Conservation (phyloP, 2,329 filamentous ascomycete genomes). For the Huntiella abstrusa region DNA sequence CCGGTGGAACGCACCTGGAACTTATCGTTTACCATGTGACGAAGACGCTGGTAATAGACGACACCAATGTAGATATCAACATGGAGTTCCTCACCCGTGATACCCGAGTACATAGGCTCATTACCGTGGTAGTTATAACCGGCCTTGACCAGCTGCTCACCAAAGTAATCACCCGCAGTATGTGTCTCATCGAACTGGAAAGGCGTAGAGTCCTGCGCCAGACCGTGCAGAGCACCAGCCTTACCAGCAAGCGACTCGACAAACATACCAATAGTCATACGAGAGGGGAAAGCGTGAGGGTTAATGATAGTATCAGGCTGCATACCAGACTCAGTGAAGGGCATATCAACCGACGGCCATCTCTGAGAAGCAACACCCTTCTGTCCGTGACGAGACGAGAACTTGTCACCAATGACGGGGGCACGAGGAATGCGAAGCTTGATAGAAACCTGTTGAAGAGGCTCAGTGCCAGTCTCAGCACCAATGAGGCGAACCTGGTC, state of each 20-base stretch:
- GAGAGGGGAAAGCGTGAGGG: slow-evolving; percentile 94
- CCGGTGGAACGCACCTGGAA: slow-evolving; percentile 95
- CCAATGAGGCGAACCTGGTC: slow-evolving; percentile 88
- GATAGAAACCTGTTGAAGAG: slow-evolving; percentile 72
- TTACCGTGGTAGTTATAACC: slow-evolving; percentile 98
- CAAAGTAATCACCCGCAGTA: slow-evolving; percentile 86
- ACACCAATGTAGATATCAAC: slow-evolving; percentile 94
- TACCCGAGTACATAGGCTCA: slow-evolving; percentile 95
- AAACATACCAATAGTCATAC: slow-evolving; percentile 99
- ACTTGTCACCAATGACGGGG: slow-evolving; percentile 94
- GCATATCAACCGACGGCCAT: slow-evolving; percentile 87
- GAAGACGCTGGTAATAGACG: slow-evolving; percentile 92
- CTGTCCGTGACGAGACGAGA: slow-evolving; percentile 94
- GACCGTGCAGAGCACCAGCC: slow-evolving; percentile 76
- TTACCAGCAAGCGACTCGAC: slow-evolving; percentile 94
- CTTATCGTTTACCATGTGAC: slow-evolving; percentile 99
- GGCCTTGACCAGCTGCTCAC: slow-evolving; percentile 82
- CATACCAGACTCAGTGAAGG: slow-evolving; percentile 89
- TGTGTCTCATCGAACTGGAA: slow-evolving; percentile 89
- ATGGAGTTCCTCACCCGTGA: slow-evolving; percentile 82
- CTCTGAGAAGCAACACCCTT: slow-evolving; percentile 95
- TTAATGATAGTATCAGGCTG: slow-evolving; percentile 98
- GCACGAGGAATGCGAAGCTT: slow-evolving; percentile 82
- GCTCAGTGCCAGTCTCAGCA: slow-evolving; percentile 63
- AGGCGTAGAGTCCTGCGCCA: slow-evolving; percentile 90